A percentile compares a stretch with the other conserved stretches of the same genome.
Conservation (phyloP, 805 yeast species). For the Wickerhamiella spandovensis region DNA sequence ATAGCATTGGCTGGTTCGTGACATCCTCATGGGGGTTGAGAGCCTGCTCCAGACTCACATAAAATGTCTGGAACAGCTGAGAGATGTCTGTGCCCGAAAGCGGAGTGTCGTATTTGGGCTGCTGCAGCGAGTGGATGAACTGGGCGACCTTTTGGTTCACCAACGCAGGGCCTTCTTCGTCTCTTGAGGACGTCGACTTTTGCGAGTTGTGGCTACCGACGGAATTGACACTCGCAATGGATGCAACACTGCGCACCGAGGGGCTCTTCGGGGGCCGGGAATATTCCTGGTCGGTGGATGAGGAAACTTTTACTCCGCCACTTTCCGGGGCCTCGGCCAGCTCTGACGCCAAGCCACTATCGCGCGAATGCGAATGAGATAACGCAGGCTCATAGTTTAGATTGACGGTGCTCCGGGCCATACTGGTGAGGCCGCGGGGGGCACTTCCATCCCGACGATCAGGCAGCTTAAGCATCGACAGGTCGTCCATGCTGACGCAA, state of each 20-base stretch:
- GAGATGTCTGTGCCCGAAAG: constrained; percentile 28
- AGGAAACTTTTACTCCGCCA: not conserved
- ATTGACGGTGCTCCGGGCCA: constrained; percentile 11
- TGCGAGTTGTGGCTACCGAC: not conserved
- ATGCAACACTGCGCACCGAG: not conserved
- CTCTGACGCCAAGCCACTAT: not conserved
- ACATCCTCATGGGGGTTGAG: constrained; percentile 11
- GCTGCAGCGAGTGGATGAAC: constrained; percentile 23
- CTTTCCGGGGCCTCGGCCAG: not conserved
- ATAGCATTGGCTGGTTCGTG: constrained; percentile 16
- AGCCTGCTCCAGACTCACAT: constrained; percentile 21
- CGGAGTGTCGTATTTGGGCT: constrained; percentile 27
- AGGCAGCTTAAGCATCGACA: constrained; percentile 1
- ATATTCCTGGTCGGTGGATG: not conserved
- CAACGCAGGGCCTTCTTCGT: not conserved
- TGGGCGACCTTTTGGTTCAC: constrained; percentile 8
- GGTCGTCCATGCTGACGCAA: constrained; percentile 4
- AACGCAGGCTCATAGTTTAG: constrained; percentile 14
- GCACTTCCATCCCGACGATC: not conserved
- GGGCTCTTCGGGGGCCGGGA: not conserved
- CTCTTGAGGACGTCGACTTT: not conserved
- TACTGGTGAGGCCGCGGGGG: not conserved
- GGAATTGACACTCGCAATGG: not conserved
- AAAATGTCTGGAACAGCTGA: constrained; percentile 29
- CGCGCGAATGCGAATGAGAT: not conserved